These are phyloP conservation scores for Zhuliangozyma parablackwelliae DNA, from an alignment of 1,139 yeast species.

Conservation along the genomic window DNA sequence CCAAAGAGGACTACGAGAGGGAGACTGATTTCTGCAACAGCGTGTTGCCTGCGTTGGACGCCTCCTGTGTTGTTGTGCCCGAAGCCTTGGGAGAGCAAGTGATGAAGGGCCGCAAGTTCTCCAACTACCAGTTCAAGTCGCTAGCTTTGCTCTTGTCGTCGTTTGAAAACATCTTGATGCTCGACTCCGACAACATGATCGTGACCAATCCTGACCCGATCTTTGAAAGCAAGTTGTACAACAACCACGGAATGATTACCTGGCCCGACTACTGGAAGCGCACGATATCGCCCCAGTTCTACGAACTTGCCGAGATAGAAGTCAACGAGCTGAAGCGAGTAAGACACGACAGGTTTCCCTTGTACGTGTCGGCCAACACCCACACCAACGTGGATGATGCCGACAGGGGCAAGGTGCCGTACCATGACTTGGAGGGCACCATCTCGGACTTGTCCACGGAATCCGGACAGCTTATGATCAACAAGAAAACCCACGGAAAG, in stretches of 20 bases:
- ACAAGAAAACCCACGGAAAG: slow-evolving; percentile 50
- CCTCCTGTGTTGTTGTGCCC: slow-evolving; percentile 31
- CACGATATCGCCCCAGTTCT: slow-evolving; percentile 64
- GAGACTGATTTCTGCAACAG: slow-evolving; percentile 25
- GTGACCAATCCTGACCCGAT: slow-evolving; percentile 36
- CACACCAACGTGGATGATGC: slow-evolving; percentile 8
- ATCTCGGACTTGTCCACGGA: slow-evolving; percentile 62
- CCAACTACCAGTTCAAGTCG: slow-evolving; percentile 37
- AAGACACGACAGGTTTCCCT: slow-evolving; percentile 21
- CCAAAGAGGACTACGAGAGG: slow-evolving; percentile 24
- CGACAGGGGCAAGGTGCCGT: slow-evolving; percentile 19
- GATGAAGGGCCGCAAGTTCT: slow-evolving; percentile 29
- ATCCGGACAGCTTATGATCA: slow-evolving; percentile 56
- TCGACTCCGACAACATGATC: slow-evolving; percentile 41
- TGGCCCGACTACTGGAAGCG: slow-evolving; percentile 89
- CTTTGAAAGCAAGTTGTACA: slow-evolving; percentile 53
- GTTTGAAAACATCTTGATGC: slow-evolving; percentile 37
- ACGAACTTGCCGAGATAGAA: slow-evolving; percentile 55
- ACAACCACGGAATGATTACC: slow-evolving; percentile 53
- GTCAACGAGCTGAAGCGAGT: slow-evolving; percentile 23
- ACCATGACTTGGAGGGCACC: slow-evolving; percentile 53
- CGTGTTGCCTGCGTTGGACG: slow-evolving; percentile 22
- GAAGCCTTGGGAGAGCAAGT: slow-evolving; percentile 33
- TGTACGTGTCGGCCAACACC: slow-evolving; percentile 7
- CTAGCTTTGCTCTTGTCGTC: slow-evolving; percentile 37